A percentile compares a stretch with the other conserved stretches of the same genome.
These are phyloP conservation scores for Saccharomycopsis sp. DNA, from an alignment of 805 yeast genomes.

Conservation along the genomic window DNA sequence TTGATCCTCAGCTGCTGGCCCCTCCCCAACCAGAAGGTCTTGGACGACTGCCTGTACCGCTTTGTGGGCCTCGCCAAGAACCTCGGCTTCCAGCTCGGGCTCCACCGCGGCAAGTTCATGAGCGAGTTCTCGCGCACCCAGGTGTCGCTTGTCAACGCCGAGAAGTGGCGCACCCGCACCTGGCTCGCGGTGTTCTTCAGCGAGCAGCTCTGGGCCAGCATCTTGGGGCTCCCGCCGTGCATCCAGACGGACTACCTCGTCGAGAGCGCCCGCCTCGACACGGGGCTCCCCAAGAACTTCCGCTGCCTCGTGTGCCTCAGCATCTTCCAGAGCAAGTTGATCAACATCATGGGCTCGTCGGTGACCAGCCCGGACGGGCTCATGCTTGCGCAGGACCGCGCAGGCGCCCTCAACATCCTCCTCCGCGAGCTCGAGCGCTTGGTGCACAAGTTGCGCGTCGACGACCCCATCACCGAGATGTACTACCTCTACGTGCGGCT, in stretches of 20 bases:
- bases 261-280: constrained; percentile 70
- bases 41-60: constrained; percentile 87
- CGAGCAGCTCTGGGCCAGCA: constrained; percentile 88
- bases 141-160: constrained; percentile 82
- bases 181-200: constrained; percentile 86
- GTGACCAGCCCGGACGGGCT: constrained; percentile 85
- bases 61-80: constrained; percentile 83
- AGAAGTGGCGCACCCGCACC: constrained; percentile 87
- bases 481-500: constrained; percentile 72
- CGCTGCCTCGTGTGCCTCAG: constrained; percentile 67
- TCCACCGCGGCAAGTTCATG: constrained; percentile 88
- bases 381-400: constrained; percentile 75
- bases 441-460: constrained; percentile 58
- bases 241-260: constrained; percentile 75
- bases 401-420: constrained; percentile 69
- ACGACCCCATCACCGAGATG: constrained; percentile 63
- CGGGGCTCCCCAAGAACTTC: constrained; percentile 57
- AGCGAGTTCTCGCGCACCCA: constrained; percentile 88
- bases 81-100: constrained; percentile 76
- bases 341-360: constrained; percentile 80
- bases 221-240: constrained; percentile 81
- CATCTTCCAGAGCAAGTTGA: constrained; percentile 76
- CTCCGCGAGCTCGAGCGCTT: constrained; percentile 73
- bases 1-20: constrained; percentile 88
- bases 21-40: constrained; percentile 81